Base-by-base conservation (phyloP, 2,329 filamentous ascomycete species). In the Aspergillus nomiae region DNA sequence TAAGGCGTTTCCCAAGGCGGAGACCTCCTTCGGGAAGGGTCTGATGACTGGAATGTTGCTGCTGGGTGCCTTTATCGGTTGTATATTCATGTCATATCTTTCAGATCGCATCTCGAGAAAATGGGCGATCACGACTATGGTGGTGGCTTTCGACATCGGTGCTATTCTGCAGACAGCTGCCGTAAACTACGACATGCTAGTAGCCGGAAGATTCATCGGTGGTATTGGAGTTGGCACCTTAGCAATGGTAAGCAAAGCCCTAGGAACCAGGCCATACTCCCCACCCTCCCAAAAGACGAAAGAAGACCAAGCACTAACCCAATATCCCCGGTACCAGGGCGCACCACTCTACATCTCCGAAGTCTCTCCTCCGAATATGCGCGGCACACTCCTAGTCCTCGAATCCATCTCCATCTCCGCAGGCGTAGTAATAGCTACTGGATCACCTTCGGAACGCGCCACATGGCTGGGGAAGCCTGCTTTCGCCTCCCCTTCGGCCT, bases 401-500 rank as follows among this genome's bases (percentile, higher is more conserved):
- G 79, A 84, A 62, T 77, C 82, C 58, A 75, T 84, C 61, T 76
- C 73, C 59, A 84, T 84, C 55, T 80, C 82, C 16, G 70, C 77
- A 24, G 82, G 51, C 32, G 83, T 81, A 62, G 80, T 85, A 4
- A 75, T 85, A 24, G 81, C 84, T 87, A 81, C 68, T 86, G 83
- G 81, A 84, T 84, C 46, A 83, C 82, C 0, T 87, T 85, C 61
- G 84, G 79, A 0, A 85, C 83, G 0, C 73, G 77, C 4, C 75
- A 77, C 65, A 78, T 84, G 45, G 63, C 73, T 0, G 69, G 76
- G 34, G 77, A 81, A 70, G 77, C 75, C 70, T 73, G 81, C 7
- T 83, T 77, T 67, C 75, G 81, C 16, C 80, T 91, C 1, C 89
- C 90, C 0, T 80, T 92, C 5, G 83, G 85, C 9, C 81, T 90